phyloP scores from a whole-genome alignment of 768 basidiomycete genomes.

The Clitopilus passeckerianus region DNA sequence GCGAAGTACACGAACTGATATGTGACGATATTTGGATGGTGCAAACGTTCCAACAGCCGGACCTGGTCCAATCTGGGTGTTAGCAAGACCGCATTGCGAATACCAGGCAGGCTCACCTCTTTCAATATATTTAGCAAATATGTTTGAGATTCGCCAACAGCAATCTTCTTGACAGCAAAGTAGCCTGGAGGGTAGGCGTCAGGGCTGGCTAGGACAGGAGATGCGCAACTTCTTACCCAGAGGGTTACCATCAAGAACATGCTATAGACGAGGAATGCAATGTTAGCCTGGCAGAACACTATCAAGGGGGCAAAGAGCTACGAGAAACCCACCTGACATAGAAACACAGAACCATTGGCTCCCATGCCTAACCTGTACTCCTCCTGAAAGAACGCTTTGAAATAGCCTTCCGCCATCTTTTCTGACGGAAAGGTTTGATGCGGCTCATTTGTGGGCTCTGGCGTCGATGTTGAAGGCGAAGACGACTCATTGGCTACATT shows the following conservation, averaged over 20 bases:
- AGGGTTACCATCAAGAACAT: constrained; percentile 82
- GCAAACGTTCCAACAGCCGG: constrained; percentile 76
- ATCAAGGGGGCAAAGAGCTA: not conserved
- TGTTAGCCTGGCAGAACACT: not conserved
- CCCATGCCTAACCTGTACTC: constrained; percentile 91
- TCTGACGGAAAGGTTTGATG: constrained; percentile 54
- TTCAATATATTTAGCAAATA: constrained; percentile 80
- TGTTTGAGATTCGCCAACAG: constrained; percentile 84
- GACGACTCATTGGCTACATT: constrained; percentile 65
- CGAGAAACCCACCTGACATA: constrained; percentile 64
- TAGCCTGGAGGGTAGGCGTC: constrained; percentile 40
- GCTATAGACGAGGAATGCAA: constrained; percentile 32
- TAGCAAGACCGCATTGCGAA: not conserved
- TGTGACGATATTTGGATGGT: constrained; percentile 91
- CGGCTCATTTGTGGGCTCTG: constrained; percentile 10
- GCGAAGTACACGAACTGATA: constrained; percentile 55
- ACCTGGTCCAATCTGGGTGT: constrained; percentile 37
- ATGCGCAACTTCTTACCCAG: constrained; percentile 46
- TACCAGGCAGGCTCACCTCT: constrained; percentile 41
- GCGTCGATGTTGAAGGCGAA: constrained; percentile 48
- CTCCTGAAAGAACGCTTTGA: constrained; percentile 89
- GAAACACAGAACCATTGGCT: constrained; percentile 85
- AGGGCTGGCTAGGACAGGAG: constrained; percentile 1
- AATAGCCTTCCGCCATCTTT: constrained; percentile 88
- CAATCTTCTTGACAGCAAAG: constrained; percentile 96